phyloP scores from a whole-genome alignment of 768 basidiomycete species.

The Podaxis carcinomalis region DNA sequence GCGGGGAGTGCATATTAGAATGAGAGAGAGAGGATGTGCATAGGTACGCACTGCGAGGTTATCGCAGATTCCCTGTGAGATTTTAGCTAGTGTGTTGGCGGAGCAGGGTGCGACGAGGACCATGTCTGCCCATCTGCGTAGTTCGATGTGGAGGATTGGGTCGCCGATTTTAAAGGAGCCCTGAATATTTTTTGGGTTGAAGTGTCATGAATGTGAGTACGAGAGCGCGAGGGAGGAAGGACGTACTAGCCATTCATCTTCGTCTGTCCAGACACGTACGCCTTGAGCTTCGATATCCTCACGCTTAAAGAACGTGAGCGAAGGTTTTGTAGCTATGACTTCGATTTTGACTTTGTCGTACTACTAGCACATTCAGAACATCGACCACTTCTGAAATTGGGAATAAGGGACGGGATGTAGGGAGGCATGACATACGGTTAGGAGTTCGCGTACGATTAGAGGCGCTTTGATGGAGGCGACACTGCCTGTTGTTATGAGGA shows the following conservation, averaged over 20 bases:
- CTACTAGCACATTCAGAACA: constrained; percentile 51
- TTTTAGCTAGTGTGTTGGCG: constrained; percentile 94
- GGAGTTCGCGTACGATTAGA: constrained; percentile 76
- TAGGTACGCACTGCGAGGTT: constrained; percentile 71
- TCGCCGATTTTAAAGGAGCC: constrained; percentile 67
- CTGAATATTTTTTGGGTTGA: not conserved
- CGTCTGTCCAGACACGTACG: constrained; percentile 79
- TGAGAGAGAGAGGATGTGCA: not conserved
- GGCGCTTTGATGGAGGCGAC: constrained; percentile 95
- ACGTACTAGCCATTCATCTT: constrained; percentile 90
- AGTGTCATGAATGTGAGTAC: not conserved
- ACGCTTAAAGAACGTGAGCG: constrained; percentile 71
- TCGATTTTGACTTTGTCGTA: constrained; percentile 73
- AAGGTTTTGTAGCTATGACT: constrained; percentile 76
- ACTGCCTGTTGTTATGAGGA: constrained; percentile 89
- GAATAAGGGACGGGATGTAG: not conserved
- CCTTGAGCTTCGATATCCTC: constrained; percentile 46
- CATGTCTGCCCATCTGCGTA: constrained; percentile 90
- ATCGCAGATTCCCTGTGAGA: constrained; percentile 85
- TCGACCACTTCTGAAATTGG: no score
- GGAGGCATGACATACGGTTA: constrained; percentile 36
- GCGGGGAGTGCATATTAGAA: not conserved
- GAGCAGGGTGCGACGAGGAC: constrained; percentile 95
- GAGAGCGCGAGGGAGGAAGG: not conserved
- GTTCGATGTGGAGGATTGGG: constrained; percentile 94